Percentiles rank a stretch among this genome's conserved stretches.
phyloP scores from a whole-genome alignment of 1,284 basidiomycete species.

The Microbotryomycetes sp. region DNA sequence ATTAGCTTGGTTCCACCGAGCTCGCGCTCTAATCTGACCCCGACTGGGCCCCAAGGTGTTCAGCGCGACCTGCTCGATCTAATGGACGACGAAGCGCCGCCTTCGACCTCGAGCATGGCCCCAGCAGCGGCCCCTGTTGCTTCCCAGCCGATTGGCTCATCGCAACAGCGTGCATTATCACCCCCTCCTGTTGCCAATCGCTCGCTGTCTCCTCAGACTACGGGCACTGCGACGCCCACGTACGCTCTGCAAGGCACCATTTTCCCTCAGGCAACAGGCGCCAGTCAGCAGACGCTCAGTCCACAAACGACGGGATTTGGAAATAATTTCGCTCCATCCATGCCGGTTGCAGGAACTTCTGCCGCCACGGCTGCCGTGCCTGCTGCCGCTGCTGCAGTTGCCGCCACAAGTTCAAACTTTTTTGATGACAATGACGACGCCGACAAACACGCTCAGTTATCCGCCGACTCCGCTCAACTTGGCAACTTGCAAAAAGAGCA shows the following conservation, averaged over 20 bases:
- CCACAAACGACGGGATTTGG: constrained; percentile 19
- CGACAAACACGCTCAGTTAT: constrained; percentile 12
- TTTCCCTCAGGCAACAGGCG: constrained; percentile 21
- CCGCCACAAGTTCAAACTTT: constrained; percentile 11
- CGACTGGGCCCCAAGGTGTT: constrained; percentile 27
- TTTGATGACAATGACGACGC: constrained; percentile 33
- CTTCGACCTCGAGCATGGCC: constrained; percentile 47
- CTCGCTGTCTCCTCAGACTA: constrained; percentile 10
- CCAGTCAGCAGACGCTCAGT: constrained; percentile 1
- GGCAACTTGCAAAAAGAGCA: constrained; percentile 65
- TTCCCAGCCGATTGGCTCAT: constrained; percentile 22
- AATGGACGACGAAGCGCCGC: constrained; percentile 55
- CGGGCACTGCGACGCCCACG: constrained; percentile 1
- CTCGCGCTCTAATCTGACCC: constrained; percentile 37
- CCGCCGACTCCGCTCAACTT: constrained; percentile 1
- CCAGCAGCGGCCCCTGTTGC: constrained; percentile 46
- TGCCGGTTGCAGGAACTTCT: not conserved
- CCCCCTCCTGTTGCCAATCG: too few species aligned
- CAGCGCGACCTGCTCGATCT: constrained; percentile 44
- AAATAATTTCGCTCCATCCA: constrained; percentile 12
- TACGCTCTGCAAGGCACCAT: constrained; percentile 18
- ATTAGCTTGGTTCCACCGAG: constrained; percentile 71
- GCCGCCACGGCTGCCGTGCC: not conserved
- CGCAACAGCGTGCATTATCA: not conserved
- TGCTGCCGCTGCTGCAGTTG: not conserved